Base-by-base conservation (phyloP, 345 rosid species). In the Garcia nutans region DNA sequence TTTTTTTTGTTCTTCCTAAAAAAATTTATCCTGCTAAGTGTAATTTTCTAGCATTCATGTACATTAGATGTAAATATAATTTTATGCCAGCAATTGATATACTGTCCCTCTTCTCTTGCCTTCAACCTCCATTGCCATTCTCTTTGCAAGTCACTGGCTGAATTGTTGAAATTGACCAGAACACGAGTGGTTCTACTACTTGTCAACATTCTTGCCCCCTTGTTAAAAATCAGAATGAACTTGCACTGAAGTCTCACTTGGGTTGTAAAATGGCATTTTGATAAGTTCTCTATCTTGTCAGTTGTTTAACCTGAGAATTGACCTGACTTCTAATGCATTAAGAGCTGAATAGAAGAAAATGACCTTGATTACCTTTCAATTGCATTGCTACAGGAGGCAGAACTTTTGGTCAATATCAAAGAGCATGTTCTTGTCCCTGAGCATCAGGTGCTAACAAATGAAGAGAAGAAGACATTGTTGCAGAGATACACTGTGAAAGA, bases 401-500 rank as follows among this genome's bases (percentile, higher is more conserved):
- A 92, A 78, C 86, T 92, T 77, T 76, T 89, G 50, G 87, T 90
- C 76, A 92, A 92, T 77, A 86, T 90, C 56, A 92, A 92, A 78
- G 91, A 90, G 19, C 94, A 90, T 79, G 87, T 89, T 76, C 90
- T 92, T 74, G 94, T 92, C 57, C 92, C 94, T 28, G 92, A 88
- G 82, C 97, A 92, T 84, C 94, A 89, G 68, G 87, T 90, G 75
- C 95, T 90, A 57, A 76, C 89, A 28, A 71, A 70, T 63, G 92
- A 88, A 77, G 97, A 92, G 86, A 90, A 92, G 89, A 90, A 90
- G 81, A 89, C 97, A 56, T 81, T 92, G 78, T 78, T 92, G 61
- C 90, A 88, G 74, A 84, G 95, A 75, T 92, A 92, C 83, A 89
- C 95, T 0, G 95, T 92, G 71, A 90, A 92, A 82, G 97, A 90